Percentiles rank a stretch among this genome's conserved stretches.
Evolutionary conservation across 2,329 filamentous ascomycete genomes (phyloP).

Genomic region (Fusarium penzigii): DNA sequence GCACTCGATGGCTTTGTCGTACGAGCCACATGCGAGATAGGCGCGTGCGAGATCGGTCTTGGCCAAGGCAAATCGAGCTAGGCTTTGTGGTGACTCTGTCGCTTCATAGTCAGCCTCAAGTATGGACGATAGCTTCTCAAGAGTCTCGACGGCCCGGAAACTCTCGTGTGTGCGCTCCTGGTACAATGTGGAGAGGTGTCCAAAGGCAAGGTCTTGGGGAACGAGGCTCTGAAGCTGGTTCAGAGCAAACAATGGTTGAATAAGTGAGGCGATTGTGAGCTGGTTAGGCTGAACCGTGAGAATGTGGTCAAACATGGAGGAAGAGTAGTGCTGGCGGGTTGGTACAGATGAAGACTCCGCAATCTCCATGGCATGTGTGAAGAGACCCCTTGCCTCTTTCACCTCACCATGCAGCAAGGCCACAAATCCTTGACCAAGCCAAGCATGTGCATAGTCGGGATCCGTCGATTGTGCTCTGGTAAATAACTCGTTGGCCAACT

Average conservation of each 20-base stretch:
- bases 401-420: slow-evolving; percentile 74
- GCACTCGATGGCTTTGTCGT: slow-evolving; percentile 71
- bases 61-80: slow-evolving; percentile 77
- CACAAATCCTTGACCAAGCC: slow-evolving; percentile 89
- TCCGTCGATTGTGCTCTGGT: slow-evolving; percentile 90
- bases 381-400: slow-evolving; percentile 79
- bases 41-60: slow-evolving; percentile 87
- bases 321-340: slow-evolving; percentile 75
- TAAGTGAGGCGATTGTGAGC: slow-evolving; percentile 60
- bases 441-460: slow-evolving; percentile 89
- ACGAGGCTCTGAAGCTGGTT: slow-evolving; percentile 74
- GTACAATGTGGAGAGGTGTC: slow-evolving; percentile 78
- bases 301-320: slow-evolving; percentile 81
- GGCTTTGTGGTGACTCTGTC: slow-evolving; percentile 72
- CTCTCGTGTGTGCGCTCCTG: slow-evolving; percentile 77
- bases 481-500: slow-evolving; percentile 89
- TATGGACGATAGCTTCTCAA: slow-evolving; percentile 66
- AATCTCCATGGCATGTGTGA: slow-evolving; percentile 94
- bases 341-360: slow-evolving; percentile 74
- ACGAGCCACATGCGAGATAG: slow-evolving; percentile 69
- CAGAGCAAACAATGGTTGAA: slow-evolving; percentile 87
- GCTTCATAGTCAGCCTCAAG: slow-evolving; percentile 84
- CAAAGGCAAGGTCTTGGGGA: slow-evolving; percentile 69
- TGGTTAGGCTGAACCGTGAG: slow-evolving; percentile 53
- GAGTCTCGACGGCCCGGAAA: slow-evolving; percentile 59